Base-by-base conservation (phyloP, 164 flowering plant genomes). In the Tinospora cordifolia region DNA sequence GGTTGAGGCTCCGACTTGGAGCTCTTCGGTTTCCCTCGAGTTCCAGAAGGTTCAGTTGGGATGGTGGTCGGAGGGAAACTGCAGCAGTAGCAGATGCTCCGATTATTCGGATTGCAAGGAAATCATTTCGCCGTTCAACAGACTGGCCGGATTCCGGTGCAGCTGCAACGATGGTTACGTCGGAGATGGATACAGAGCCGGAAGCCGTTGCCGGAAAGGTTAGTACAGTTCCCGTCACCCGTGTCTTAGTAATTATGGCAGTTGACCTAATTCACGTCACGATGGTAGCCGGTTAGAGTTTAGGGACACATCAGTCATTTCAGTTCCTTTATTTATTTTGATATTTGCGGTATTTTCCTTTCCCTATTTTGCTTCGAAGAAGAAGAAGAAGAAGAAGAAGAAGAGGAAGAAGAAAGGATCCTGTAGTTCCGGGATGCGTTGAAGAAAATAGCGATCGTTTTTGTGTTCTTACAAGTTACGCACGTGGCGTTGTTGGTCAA, bases 141-240 rank as follows among this genome's bases (percentile, higher is more conserved):
- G 80, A 19, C n/a, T 11, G 49, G 24, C 19, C 2, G 87, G 87
- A 8, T 78, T 47, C 71, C 78, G 85, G 74, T 91, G 97, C 78
- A 70, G 41, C 17, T 91, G 97, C 72, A 6, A 14, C 7, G 76
- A 82, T 0, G 93, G 95, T 17, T 84, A 77, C 65, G 47, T 39
- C 13, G 97, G 97, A 4, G 95, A 91, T 73, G 97, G 97, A 6
- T 91, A 73, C 67, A 4, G 0, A 2, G 83, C 26, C 74, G 97
- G 97, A 3, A 1, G 17, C 1, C 88, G 90, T 39, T 91, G 95
- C 84, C 80, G 76, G 72, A 82, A 70, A 86, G 91, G 97, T 88
- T 10, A 68, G 80, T 72, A 30, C 4, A 30, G 36, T 68, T 54
- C 6, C n/a, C 24, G 10, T 13, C 13, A 41, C 60, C 58, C 8